These are phyloP conservation scores for Solanum appendiculatum DNA, from an alignment of 257 asterid genomes.

Conservation along the genomic window DNA sequence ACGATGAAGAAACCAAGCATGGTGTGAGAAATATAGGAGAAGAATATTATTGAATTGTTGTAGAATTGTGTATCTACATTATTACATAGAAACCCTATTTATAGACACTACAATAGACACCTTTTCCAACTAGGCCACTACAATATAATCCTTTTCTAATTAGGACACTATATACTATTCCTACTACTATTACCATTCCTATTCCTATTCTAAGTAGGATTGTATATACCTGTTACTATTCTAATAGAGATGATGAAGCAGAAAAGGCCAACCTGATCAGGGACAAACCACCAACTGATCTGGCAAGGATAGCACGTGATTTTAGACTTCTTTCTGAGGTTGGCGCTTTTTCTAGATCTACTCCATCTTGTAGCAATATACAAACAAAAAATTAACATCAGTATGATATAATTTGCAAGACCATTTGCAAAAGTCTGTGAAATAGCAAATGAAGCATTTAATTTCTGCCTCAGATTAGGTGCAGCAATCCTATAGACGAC, in stretches of 20 bases:
- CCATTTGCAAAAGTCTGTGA: not conserved
- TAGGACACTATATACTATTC: too few species aligned
- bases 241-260: not conserved
- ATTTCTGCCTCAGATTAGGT: conserved; percentile 48
- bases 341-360: conserved; percentile 54
- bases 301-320: conserved; percentile 52
- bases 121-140: too few species aligned
- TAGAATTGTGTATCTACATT: too few species aligned
- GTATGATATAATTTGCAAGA: not conserved
- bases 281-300: conserved; percentile 74
- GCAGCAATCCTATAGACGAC: conserved; percentile 38
- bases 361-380: conserved; percentile 37
- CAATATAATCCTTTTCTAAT: too few species aligned
- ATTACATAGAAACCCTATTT: too few species aligned
- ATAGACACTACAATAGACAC: too few species aligned
- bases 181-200: too few species aligned
- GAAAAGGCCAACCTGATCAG: conserved; percentile 56
- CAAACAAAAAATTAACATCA: not conserved
- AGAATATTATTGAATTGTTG: too few species aligned
- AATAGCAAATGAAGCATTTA: conserved; percentile 7
- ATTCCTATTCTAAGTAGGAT: too few species aligned
- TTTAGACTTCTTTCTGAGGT: conserved; percentile 47
- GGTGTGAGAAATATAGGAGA: too few species aligned
- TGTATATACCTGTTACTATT: too few species aligned
- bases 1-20: not conserved